Conservation (phyloP, 2,329 filamentous ascomycete species). For the Annulohypoxylon truncatum region DNA sequence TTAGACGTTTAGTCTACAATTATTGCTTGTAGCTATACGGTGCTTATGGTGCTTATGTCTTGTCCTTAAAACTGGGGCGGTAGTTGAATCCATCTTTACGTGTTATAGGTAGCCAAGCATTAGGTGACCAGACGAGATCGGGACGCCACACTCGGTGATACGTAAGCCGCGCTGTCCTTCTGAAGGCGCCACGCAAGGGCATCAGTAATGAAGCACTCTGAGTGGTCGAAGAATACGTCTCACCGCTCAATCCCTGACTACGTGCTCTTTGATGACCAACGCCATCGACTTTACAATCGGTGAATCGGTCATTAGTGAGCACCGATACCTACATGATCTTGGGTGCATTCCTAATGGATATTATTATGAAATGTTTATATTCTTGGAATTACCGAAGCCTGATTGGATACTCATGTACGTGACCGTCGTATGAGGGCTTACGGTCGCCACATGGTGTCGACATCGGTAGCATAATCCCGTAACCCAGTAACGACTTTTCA, state of each 20-base stretch:
- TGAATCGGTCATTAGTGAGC: slow-evolving; percentile 30
- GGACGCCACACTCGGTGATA: slow-evolving; percentile 6
- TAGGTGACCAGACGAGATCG: slow-evolving; percentile 1
- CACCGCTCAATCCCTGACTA: slow-evolving; percentile 4
- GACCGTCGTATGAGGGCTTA: background rate
- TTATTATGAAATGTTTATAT: background rate
- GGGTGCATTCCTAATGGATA: background rate
- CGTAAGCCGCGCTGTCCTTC: slow-evolving; percentile 7
- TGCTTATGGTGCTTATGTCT: slow-evolving; percentile 28
- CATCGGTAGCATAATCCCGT: background rate
- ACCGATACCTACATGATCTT: slow-evolving; percentile 19
- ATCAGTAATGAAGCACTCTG: slow-evolving; percentile 1
- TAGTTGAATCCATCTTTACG: background rate
- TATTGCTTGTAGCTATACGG: slow-evolving; percentile 3
- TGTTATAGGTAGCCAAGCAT: slow-evolving; percentile 13
- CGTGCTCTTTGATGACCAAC: background rate
- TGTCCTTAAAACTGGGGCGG: background rate
- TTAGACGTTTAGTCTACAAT: slow-evolving; percentile 20
- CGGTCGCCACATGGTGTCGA: background rate
- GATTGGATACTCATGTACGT: background rate
- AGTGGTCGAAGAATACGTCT: slow-evolving; percentile 12
- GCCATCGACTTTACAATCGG: slow-evolving; percentile 24
- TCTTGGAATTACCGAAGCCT: background rate
- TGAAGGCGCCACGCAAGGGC: slow-evolving; percentile 21
- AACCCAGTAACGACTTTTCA: background rate